Conservation (phyloP, 2,329 filamentous ascomycete genomes). For the Botrytis elliptica region DNA sequence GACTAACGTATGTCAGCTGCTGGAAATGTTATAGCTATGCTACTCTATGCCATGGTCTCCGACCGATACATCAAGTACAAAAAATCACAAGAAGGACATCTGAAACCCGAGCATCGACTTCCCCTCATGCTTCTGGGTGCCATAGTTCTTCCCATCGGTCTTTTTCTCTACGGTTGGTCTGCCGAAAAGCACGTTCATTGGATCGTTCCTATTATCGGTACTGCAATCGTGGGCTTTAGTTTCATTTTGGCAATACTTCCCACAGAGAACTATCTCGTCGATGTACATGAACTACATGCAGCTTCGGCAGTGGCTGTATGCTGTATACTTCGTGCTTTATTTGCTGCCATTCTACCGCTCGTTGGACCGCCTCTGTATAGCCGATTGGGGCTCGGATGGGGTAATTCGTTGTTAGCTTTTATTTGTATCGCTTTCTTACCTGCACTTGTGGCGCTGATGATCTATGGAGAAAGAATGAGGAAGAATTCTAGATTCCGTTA, state of each 20-base stretch:
- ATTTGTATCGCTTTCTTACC: slow-evolving; percentile 48
- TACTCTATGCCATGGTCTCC: background rate
- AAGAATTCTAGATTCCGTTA: background rate
- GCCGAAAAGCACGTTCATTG: slow-evolving; percentile 42
- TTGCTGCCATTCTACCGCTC: slow-evolving; percentile 50
- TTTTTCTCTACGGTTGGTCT: slow-evolving; percentile 52
- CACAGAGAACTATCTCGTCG: slow-evolving; percentile 48
- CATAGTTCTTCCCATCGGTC: slow-evolving; percentile 45
- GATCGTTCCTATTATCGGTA: slow-evolving; percentile 45
- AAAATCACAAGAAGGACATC: slow-evolving; percentile 9
- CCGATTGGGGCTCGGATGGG: slow-evolving; percentile 45
- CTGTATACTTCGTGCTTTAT: slow-evolving; percentile 44
- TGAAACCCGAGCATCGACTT: slow-evolving; percentile 43
- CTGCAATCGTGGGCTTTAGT: slow-evolving; percentile 44
- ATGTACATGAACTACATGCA: slow-evolving; percentile 42
- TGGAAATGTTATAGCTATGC: slow-evolving; percentile 1
- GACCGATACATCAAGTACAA: slow-evolving; percentile 11
- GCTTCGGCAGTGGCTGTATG: slow-evolving; percentile 43
- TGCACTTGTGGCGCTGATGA: slow-evolving; percentile 44
- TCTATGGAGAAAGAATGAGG: slow-evolving; percentile 41
- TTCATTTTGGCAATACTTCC: slow-evolving; percentile 43
- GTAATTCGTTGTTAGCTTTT: slow-evolving; percentile 49
- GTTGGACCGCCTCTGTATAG: slow-evolving; percentile 48
- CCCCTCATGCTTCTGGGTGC: slow-evolving; percentile 44
- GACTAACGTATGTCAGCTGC: background rate